Base-by-base conservation (phyloP, 805 yeast genomes). In the Wickerhamiella bombiphila region DNA sequence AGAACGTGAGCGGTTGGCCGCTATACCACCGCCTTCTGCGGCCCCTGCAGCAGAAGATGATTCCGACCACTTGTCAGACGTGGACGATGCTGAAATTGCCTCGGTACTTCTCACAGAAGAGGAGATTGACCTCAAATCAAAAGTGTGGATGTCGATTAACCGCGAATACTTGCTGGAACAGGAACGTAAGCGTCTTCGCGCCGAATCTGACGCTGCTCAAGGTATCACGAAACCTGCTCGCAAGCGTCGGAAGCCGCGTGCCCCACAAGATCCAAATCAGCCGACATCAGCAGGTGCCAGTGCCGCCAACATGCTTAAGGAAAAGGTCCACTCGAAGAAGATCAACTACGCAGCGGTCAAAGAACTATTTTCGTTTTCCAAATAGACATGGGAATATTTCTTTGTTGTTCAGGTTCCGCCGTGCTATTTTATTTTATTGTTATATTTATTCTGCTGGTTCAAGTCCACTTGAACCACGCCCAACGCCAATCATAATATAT, bases 141-240 rank as follows among this genome's bases (percentile, higher is more conserved):
- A 79, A 42, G 72, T 86, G 3, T 91, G 98, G 97, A 74, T 80
- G 38, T 86, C 91, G 2, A 65, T 82, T 29, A 86, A 93, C 57
- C 80, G 80, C 42, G 97, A 86, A 21, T 91, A 72, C 53, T 60
- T 91, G 39, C 55, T 82, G 6, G 91, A 79, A 34, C 94, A 83
- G 57, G 96, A 88, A 50, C 72, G 73, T 48, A 85, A 82, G 52
- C 64, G 86, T 44, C 64, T 88, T 42, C 82, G 86, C 54, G 68
- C 69, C 37, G 94, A 85, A 54, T 91, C 94, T 0, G 97, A 91
- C 59, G 73, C 70, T 42, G 70, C 81, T 22, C 78, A 88, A 0
- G 98, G 97, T 43, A 61, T 72, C 11, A 66, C 72, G 50, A 71
- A 70, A 58, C 66, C 73, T 38, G 63, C 65, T 20, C 52, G 64